These are phyloP conservation scores for Leptoxyphium fumago DNA, from an alignment of 2,329 filamentous ascomycete genomes.

Conservation along the genomic window DNA sequence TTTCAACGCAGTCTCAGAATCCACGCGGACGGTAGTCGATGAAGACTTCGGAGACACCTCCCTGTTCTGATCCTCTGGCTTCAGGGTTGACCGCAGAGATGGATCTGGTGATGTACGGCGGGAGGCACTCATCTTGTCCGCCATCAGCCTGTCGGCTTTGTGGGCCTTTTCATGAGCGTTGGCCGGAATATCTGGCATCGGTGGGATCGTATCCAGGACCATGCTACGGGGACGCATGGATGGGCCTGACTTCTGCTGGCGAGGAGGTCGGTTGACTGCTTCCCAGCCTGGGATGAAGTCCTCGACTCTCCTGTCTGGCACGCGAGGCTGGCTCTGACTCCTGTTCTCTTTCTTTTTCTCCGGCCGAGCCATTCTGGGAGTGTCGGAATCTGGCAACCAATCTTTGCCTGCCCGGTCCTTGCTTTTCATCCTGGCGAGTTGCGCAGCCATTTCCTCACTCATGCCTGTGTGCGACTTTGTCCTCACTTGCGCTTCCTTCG, in stretches of 20 bases:
- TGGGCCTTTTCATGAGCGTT: conserved; percentile 14
- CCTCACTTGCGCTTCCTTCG: not conserved
- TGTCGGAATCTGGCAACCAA: not conserved
- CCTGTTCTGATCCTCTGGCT: not conserved
- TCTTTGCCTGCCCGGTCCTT: conserved; percentile 6
- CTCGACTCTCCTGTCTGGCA: conserved; percentile 7
- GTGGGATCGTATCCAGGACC: conserved; percentile 13
- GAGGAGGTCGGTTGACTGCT: conserved; percentile 8
- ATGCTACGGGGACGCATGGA: conserved; percentile 5
- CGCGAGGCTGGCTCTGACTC: not conserved
- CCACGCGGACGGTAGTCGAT: not conserved
- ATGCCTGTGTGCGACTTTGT: not conserved
- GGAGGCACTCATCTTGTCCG: not conserved
- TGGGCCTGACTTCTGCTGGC: conserved; percentile 1
- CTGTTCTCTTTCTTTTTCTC: not conserved
- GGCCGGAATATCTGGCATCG: conserved; percentile 17
- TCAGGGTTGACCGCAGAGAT: conserved; percentile 6
- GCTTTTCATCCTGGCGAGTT: conserved; percentile 2
- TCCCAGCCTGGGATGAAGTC: conserved; percentile 16
- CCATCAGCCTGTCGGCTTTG: conserved; percentile 7
- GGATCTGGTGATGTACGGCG: not conserved
- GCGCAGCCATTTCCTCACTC: conserved; percentile 1
- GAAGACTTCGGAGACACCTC: conserved; percentile 3
- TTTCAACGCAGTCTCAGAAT: not conserved
- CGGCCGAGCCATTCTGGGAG: conserved; percentile 2